Conservation (phyloP, 192 early-diverging fungal genomes). For the Diversispora epigaea region DNA sequence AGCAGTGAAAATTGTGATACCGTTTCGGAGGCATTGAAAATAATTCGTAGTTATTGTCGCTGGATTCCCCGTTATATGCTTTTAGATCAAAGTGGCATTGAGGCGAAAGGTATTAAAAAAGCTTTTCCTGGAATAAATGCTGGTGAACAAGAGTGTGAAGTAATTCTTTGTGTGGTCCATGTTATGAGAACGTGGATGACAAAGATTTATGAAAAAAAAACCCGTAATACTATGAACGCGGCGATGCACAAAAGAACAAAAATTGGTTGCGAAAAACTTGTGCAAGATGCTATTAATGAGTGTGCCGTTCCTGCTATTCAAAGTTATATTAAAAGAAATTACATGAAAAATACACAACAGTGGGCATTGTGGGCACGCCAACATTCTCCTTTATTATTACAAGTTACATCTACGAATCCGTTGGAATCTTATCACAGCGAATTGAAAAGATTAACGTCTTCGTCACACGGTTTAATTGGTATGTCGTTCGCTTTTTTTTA, state of each 20-base stretch:
- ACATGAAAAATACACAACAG: slow-evolving; percentile 17
- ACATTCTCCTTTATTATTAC: slow-evolving; percentile 29
- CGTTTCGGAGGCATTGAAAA: slow-evolving; percentile 23
- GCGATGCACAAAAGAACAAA: too few species aligned
- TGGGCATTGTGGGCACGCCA: slow-evolving; percentile 30
- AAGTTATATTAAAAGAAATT: slow-evolving; percentile 24
- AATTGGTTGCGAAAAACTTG: too few species aligned
- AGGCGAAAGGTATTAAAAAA: slow-evolving; percentile 5
- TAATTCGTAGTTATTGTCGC: slow-evolving; percentile 7
- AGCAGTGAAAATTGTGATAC: slow-evolving; percentile 3
- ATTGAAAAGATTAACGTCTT: background rate
- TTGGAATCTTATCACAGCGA: slow-evolving; percentile 33
- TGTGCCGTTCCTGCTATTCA: too few species aligned
- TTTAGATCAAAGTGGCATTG: slow-evolving; percentile 18
- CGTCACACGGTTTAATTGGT: slow-evolving; percentile 9
- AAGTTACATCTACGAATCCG: slow-evolving; percentile 22
- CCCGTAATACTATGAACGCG: too few species aligned
- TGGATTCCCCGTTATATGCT: slow-evolving; percentile 32
- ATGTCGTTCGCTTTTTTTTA: too few species aligned
- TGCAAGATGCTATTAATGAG: too few species aligned
- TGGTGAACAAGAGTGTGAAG: slow-evolving; percentile 16
- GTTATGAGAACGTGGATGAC: background rate
- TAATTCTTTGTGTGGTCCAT: slow-evolving; percentile 13
- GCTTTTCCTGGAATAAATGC: slow-evolving; percentile 13
- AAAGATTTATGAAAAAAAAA: slow-evolving; percentile 4